Base-by-base conservation (phyloP, 352 stramenopile genomes). In the Pythium dissimile region DNA sequence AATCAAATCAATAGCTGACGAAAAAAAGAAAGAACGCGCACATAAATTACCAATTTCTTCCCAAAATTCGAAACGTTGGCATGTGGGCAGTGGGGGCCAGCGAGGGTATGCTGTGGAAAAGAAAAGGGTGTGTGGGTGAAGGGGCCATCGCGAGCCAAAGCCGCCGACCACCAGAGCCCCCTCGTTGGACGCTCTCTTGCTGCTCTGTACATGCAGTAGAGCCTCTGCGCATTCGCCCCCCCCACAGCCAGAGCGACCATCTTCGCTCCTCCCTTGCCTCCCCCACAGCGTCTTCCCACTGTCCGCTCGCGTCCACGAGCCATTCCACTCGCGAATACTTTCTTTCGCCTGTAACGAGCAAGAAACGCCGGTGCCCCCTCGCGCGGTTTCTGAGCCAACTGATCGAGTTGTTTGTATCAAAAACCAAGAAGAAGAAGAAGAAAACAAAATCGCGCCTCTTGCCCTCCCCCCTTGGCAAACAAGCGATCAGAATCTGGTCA, bases 11-110 rank as follows among this genome's bases (percentile, higher is more conserved):
- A 49, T 49, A 37, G 43, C n/a, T 49, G 24, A 49, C 43, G 41
- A 60, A 61, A 63, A 59, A 67, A 67, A 67, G 54, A 67, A 67
- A 67, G 47, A 62, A 67, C 39, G 18, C 12, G 11, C 15, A 34
- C 39, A 62, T 67, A 62, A 67, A 62, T 62, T 28, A 62, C 59
- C 34, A 30, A 62, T 67, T 54, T 24, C 39, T 67, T 51, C 34
- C 59, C 59, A 49, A 67, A 62, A 39, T 62, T 67, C 59, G 59
- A 67, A 67, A 67, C 59, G 51, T 62, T 67, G 18, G 59, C 51
- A 67, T 61, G 46, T 37, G 49, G 57, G 41, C 16, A 12, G 28
- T 26, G 11, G 24, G 20, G 49, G 49, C n/a, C 18, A 24, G 28
- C 23, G 7, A n/a, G n/a, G 34, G 50, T 58, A 58, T 58, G 42